Base-by-base conservation (phyloP, 345 rosid species). In the Syzygium aromaticum region DNA sequence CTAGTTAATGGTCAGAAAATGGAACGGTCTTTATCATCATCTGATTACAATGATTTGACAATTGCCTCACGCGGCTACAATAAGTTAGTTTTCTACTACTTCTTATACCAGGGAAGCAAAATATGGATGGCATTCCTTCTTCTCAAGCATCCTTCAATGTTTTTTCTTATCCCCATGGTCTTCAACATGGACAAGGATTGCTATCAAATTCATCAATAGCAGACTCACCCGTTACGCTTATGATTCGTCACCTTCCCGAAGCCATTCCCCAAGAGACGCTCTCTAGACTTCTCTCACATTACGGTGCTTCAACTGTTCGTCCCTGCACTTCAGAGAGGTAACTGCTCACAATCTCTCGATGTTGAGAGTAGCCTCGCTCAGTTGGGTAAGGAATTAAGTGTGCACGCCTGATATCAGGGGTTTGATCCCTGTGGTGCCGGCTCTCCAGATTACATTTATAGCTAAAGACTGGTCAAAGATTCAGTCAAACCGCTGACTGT, bases 201-300 rank as follows among this genome's bases (percentile, higher is more conserved):
- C 25, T 38, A 43, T 78, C 88, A 49, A 19, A 53, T 63, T 61
- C 89, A 12, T 54, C 23, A 16, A 11, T 78, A 30, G 27, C 84
- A 8, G 92, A 89, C 59, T 64, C 86, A 12, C 54, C 22, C 4
- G 84, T 73, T 9, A 94, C 98, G 25, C 97, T 97, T 73, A 49
- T 94, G 85, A 90, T 96, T 67, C 90, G 92, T 80, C 98, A 97
- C 92, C 96, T 97, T 84, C 98, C 99, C 11, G 98, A 97, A 87
- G 96, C 95, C 33, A 93, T 97, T 43, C 98, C 98, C 86, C 93
- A 91, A 8, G 96, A 95, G 43, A 94, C 98, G 17, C 90, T 97
- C 59, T 89, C 92, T 86, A 92, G 96, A 9, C 96, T 97, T 61
- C 92, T 97, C 85, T 95, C 97, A 64, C 98, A 96, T 88, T 96